A percentile compares a stretch with the other conserved stretches of the same genome.
These are phyloP conservation scores for Chytriomyces confervae DNA, from an alignment of 192 early-diverging fungal genomes.

Conservation along the genomic window DNA sequence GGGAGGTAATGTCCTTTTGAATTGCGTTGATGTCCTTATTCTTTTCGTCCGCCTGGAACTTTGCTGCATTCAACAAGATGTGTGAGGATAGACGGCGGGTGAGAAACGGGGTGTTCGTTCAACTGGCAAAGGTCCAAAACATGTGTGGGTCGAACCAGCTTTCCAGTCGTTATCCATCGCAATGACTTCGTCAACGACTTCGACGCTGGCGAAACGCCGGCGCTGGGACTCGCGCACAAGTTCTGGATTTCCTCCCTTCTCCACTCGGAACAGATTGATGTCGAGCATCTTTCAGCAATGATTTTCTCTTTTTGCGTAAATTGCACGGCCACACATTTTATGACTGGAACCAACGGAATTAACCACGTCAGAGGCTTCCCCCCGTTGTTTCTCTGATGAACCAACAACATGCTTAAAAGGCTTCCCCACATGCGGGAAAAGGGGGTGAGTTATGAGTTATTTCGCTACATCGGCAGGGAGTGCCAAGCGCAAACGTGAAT, in stretches of 20 bases:
- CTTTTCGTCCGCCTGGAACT: constrained; percentile 83
- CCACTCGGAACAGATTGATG: constrained; percentile 86
- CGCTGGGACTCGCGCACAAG: constrained; percentile 92
- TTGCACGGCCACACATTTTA: no score
- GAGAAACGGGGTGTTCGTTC: background rate
- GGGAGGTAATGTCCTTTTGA: constrained; percentile 87
- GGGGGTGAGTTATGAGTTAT: no score
- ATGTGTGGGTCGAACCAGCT: constrained; percentile 56
- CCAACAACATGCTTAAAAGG: no score
- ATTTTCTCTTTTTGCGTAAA: no score
- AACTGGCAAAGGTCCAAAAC: background rate
- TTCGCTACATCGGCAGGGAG: no score
- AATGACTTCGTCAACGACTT: constrained; percentile 92
- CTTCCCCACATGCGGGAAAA: no score
- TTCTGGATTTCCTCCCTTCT: constrained; percentile 94
- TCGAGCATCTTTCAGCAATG: constrained; percentile 63
- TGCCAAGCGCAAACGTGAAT: no score
- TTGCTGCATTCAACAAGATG: constrained; percentile 56
- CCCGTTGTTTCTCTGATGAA: no score
- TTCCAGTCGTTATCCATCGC: constrained; percentile 89
- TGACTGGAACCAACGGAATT: no score
- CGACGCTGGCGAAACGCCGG: constrained; percentile 70
- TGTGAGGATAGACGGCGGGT: background rate
- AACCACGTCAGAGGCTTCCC: no score
- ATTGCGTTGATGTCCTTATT: constrained; percentile 92